phyloP scores from a whole-genome alignment of 345 rosid genomes.

The Brassica incana region DNA sequence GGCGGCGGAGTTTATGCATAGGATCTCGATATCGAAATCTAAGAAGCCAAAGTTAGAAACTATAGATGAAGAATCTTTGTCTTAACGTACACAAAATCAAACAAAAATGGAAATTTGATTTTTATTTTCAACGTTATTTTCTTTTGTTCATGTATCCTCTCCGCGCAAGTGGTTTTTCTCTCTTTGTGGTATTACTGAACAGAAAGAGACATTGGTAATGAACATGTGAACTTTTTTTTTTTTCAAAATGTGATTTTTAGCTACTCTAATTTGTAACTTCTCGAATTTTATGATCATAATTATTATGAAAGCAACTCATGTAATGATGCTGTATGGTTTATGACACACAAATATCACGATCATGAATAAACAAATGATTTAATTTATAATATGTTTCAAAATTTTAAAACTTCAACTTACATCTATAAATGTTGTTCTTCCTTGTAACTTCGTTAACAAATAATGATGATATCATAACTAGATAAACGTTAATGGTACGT shows the following conservation, averaged over 20 bases:
- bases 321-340: no score
- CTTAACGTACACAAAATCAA: slow-evolving; percentile 6
- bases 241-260: no score
- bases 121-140: background rate
- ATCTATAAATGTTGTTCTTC: background rate
- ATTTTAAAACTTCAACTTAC: background rate
- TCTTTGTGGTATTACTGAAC: slow-evolving; percentile 11
- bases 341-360: no score
- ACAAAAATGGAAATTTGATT: background rate
- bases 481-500: slow-evolving; percentile 5
- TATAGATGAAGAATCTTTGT: slow-evolving; percentile 59
- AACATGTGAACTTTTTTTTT: background rate
- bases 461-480: background rate
- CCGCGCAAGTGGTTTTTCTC: slow-evolving; percentile 28
- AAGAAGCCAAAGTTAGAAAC: slow-evolving; percentile 82
- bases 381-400: background rate
- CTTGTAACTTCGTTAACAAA: background rate
- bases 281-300: no score
- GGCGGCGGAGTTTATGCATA: slow-evolving; percentile 52
- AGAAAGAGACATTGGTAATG: slow-evolving; percentile 29
- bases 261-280: no score
- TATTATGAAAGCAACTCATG: no score
- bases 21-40: slow-evolving; percentile 66
- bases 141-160: background rate
- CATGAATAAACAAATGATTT: no score